phyloP scores from a whole-genome alignment of 1,139 yeast genomes.

The Candida sp. region DNA sequence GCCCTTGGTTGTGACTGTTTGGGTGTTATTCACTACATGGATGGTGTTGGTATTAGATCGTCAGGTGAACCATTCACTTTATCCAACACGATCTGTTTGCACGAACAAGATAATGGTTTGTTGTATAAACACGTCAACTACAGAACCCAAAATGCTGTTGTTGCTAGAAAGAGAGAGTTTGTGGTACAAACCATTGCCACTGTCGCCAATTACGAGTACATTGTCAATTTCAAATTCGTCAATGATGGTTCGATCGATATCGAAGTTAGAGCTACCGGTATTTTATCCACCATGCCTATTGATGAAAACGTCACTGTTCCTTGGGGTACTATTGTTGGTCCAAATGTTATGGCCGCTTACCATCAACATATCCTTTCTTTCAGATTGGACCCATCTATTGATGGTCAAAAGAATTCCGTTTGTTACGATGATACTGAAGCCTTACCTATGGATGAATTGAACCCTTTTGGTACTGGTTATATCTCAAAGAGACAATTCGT shows the following conservation, averaged over 20 bases:
- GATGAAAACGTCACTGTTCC: slow-evolving; percentile 72
- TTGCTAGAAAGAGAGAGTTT: slow-evolving; percentile 83
- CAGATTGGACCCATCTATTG: slow-evolving; percentile 86
- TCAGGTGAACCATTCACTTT: slow-evolving; percentile 64
- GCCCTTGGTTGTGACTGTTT: slow-evolving; percentile 86
- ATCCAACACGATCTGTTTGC: slow-evolving; percentile 82
- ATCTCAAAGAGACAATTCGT: slow-evolving; percentile 60
- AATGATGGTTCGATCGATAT: slow-evolving; percentile 83
- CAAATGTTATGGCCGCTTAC: slow-evolving; percentile 83
- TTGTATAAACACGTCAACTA: slow-evolving; percentile 83
- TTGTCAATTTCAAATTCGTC: slow-evolving; percentile 72
- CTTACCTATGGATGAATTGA: slow-evolving; percentile 56
- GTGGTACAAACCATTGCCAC: slow-evolving; percentile 86
- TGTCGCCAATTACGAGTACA: slow-evolving; percentile 88
- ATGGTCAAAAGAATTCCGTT: slow-evolving; percentile 79
- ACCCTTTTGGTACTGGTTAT: slow-evolving; percentile 78
- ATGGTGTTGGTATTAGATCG: slow-evolving; percentile 57
- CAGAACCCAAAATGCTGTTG: slow-evolving; percentile 70
- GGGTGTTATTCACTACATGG: slow-evolving; percentile 81
- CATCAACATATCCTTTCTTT: slow-evolving; percentile 86
- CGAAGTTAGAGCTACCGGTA: slow-evolving; percentile 89
- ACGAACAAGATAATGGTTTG: slow-evolving; percentile 78
- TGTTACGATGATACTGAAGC: slow-evolving; percentile 72
- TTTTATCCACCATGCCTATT: slow-evolving; percentile 78
- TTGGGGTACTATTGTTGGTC: slow-evolving; percentile 85